Percentiles rank a stretch among this genome's conserved stretches.
Conservation (phyloP, 23 red algal species). For the Gracilaria caudata region DNA sequence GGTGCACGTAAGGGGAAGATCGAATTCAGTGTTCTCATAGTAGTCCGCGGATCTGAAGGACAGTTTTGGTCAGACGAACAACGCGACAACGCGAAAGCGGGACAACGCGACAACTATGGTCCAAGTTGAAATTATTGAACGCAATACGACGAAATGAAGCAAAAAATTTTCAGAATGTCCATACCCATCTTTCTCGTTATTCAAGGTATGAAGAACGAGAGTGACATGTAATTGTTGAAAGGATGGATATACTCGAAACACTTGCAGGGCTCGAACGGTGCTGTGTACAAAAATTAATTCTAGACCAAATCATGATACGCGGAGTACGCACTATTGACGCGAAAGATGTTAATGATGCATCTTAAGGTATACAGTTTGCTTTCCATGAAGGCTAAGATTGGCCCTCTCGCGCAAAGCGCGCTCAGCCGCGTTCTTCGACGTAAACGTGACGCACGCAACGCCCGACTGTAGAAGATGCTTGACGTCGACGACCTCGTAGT, state of each 20-base stretch:
- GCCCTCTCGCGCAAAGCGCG: conserved; percentile 55
- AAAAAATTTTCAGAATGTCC: too few species aligned
- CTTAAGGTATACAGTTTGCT: conserved; percentile 36
- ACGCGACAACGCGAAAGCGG: too few species aligned
- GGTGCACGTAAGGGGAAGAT: background rate
- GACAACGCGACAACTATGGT: background rate
- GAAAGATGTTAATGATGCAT: conserved; percentile 45
- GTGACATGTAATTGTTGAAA: background rate
- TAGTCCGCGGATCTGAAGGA: background rate
- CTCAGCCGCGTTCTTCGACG: conserved; percentile 30
- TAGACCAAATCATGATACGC: background rate
- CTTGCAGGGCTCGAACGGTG: background rate
- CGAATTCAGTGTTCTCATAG: background rate
- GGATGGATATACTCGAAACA: background rate
- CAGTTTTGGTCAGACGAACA: background rate
- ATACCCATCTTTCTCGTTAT: too few species aligned
- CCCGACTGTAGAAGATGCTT: conserved; percentile 41
- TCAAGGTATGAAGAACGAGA: too few species aligned
- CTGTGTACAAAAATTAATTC: background rate
- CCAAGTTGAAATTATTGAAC: background rate
- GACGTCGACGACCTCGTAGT: conserved; percentile 54
- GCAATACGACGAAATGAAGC: background rate
- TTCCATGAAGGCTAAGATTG: conserved; percentile 51
- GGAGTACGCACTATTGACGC: background rate
- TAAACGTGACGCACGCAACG: conserved; percentile 48